A percentile compares a stretch with the other conserved stretches of the same genome.
Conservation (phyloP, 2,329 filamentous ascomycete genomes). For the Cladophialophora carrionii region DNA sequence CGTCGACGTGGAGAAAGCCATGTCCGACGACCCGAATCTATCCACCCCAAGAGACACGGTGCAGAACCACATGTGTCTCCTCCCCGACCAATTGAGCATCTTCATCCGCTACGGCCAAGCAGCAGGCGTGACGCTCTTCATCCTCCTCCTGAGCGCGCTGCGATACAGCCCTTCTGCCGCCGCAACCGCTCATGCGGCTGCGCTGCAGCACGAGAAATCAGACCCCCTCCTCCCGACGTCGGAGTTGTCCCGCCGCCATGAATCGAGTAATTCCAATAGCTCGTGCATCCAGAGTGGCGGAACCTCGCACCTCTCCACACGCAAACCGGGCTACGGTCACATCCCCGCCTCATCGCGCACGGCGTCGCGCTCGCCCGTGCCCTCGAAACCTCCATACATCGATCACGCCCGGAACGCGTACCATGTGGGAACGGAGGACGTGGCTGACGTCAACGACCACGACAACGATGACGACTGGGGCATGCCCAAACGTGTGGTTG, state of each 20-base stretch:
- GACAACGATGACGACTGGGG: slow-evolving; percentile 30
- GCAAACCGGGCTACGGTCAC: slow-evolving; percentile 35
- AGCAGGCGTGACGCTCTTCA: slow-evolving; percentile 56
- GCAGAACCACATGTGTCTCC: slow-evolving; percentile 85
- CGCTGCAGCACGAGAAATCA: slow-evolving; percentile 39
- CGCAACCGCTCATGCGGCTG: slow-evolving; percentile 40
- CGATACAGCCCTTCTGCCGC: slow-evolving; percentile 36
- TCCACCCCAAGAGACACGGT: slow-evolving; percentile 58
- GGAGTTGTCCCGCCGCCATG: slow-evolving; percentile 41
- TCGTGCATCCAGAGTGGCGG: slow-evolving; percentile 23
- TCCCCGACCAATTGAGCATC: slow-evolving; percentile 83
- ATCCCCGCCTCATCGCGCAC: slow-evolving; percentile 51
- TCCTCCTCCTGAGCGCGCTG: slow-evolving; percentile 41
- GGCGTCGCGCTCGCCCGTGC: slow-evolving; percentile 48
- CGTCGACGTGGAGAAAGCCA: slow-evolving; percentile 60
- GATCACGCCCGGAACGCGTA: slow-evolving; percentile 35
- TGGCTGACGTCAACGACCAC: background rate
- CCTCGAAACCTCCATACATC: slow-evolving; percentile 60
- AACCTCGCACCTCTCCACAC: slow-evolving; percentile 27
- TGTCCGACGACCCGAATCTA: slow-evolving; percentile 36
- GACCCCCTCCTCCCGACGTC: slow-evolving; percentile 39
- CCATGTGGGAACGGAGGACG: background rate
- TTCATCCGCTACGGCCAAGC: slow-evolving; percentile 77
- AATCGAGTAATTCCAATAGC: slow-evolving; percentile 39
- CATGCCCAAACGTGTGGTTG: slow-evolving; percentile 19